Evolutionary conservation across 768 basidiomycete genomes (phyloP), one percentile per base, ranked within the genome.

Genomic region (Myochromella boudieri): DNA sequence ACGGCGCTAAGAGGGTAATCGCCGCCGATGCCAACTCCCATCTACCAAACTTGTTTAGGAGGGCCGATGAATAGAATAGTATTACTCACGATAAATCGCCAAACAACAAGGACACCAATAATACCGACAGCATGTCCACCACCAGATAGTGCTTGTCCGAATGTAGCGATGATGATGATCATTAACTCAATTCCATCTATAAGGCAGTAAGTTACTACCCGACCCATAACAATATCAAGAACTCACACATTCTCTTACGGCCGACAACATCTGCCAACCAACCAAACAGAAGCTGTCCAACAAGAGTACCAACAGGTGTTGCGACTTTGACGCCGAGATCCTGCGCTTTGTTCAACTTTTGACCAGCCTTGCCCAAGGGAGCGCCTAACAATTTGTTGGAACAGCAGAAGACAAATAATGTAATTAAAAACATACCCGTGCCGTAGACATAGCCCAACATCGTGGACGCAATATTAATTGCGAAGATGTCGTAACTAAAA

Each of bases 391-490:
- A 34, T 12, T 7, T 5, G 15, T 25, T 28, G 18, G 8, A 31
- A 42, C 21, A 17, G 21, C 3, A 28, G 24, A 15, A 29, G 40
- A 37, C 21, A 44, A 24, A 32, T 28, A n/a, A 31, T 8, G 9
- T 5, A 1, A 38, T 3, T 33, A 44, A 14, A 37, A 32, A 52
- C 54, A 22, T 39, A 68, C 68, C 56, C 12, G 62, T 44, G 36
- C 81, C 80, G 43, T 94, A 94, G 46, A 93, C 83, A 58, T 85
- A 89, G 20, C 85, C 89, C 46, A 95, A 67, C 90, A 95, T 94
- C 0, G 74, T 73, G 0, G 87, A 81, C 0, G 81, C 91, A 36
- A 95, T 88, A 65, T 85, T 91, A 68, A 95, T 95, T 6, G 90
- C 87, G 59, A 94, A 97, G 49, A 95, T 85, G 52, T 92, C 91